Conservation (phyloP, 2,329 filamentous ascomycete genomes). For the Aspergillus sp. region DNA sequence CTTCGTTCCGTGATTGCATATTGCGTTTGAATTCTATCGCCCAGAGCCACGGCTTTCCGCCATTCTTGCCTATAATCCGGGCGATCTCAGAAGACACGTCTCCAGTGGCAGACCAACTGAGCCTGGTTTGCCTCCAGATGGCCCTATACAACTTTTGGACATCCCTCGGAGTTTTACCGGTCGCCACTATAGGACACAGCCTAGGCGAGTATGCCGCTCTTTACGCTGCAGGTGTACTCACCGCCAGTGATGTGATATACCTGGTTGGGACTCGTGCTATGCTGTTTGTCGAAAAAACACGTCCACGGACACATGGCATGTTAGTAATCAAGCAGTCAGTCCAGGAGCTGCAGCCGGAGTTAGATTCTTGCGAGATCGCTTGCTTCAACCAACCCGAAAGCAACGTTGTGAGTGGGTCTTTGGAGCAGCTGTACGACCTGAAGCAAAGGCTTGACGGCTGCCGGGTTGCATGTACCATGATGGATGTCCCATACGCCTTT, state of each 20-base stretch:
- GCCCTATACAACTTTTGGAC: constrained; percentile 38
- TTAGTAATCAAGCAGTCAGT: constrained; percentile 43
- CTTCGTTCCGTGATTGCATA: constrained; percentile 32
- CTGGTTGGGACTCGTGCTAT: constrained; percentile 44
- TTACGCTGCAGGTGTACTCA: constrained; percentile 36
- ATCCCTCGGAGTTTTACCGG: constrained; percentile 37
- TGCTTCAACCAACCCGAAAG: constrained; percentile 47
- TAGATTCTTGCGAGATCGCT: constrained; percentile 35
- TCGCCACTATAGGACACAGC: constrained; percentile 44
- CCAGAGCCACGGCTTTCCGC: constrained; percentile 35
- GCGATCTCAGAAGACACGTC: constrained; percentile 29
- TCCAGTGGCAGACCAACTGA: constrained; percentile 24
- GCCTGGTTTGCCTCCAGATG: constrained; percentile 44
- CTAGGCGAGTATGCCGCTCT: constrained; percentile 43
- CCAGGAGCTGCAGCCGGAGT: constrained; percentile 25
- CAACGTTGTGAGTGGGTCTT: constrained; percentile 44
- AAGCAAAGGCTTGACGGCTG: constrained; percentile 33
- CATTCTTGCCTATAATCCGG: constrained; percentile 37
- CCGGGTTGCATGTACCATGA: constrained; percentile 40
- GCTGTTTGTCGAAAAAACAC: constrained; percentile 41
- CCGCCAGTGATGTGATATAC: constrained; percentile 50
- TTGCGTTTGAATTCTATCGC: constrained; percentile 32
- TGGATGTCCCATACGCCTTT: constrained; percentile 48
- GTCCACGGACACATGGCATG: constrained; percentile 42
- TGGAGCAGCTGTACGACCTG: constrained; percentile 37